Evolutionary conservation across 2,329 filamentous ascomycete species (phyloP), one percentile per base, ranked within the genome.

Genomic region (Torrubiellomyces zombiae): DNA sequence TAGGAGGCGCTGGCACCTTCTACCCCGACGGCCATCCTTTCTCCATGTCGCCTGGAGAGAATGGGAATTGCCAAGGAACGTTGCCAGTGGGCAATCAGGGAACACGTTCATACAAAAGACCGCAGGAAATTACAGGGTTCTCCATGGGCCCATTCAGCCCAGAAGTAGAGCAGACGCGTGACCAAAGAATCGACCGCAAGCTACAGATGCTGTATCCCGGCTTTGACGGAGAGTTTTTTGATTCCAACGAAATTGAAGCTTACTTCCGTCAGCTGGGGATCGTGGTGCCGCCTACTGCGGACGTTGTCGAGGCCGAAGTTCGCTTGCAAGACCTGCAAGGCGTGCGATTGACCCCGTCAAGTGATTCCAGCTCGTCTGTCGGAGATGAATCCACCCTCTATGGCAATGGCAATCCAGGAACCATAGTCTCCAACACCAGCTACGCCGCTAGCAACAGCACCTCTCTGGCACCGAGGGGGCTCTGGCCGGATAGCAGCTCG

Each of bases 221-320:
- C 0, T 77, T 74, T 32, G 65, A 76, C 30, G 78, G 78, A 4
- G 67, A 79, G 25, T 89, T 80, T 57, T 79, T 77, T 36, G 79
- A 89, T 40, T 54, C 71, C 0, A 64, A 79, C 30, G 81, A 89
- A 43, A 72, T 83, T 0, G 76, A 89, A 45, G 59, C 66, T 9
- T 89, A 83, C 41, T 52, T 91, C 3, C 62, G 61, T 20, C 58
- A 65, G 24, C 63, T 65, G 16, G 72, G 72, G 5, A 64, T 82
- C 16, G 44, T 55, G 22, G 69, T 83, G 25, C 64, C 75, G 7
- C 60, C 64, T 0, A 53, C 58, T 7, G 57, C 63, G 7, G 71
- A 76, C 11, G 71, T 65, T 27, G 56, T 76, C 2, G 62, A 65
- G 23, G 63, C 64, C 7, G 60, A 75, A 24, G 47, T 77, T 13